Evolutionary conservation across 108 stramenopile genomes (phyloP), one percentile per base, ranked within the genome.

Genomic region (Ochromonas danica): DNA sequence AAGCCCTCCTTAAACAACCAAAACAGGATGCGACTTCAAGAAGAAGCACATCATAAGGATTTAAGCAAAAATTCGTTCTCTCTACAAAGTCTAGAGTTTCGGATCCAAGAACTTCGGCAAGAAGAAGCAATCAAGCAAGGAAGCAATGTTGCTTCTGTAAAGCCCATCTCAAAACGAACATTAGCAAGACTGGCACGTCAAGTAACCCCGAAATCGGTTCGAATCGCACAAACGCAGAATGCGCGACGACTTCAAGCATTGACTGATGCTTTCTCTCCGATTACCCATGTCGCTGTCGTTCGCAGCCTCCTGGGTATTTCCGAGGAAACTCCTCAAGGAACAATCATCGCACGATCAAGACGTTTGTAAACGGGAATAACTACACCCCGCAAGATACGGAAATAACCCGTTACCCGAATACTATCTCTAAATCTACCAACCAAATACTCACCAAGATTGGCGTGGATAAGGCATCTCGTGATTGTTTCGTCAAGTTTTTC

Each of bases 401-500:
- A 10, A 57, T 10, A 57, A 17, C 22, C 22, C 22, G 51, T 22
- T 22, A 10, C 51, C 51, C 10, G 22, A 57, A 10, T 17, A 22
- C 22, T 22, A 57, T 57, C 17, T 57, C 51, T 10, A 57, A 22
- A 57, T 57, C 17, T 57, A 22, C 22, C 51, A 22, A 57, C 51
- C 10, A 17, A 22, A 57, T 57, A 10, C 22, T 57, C 17, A 57
- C 10, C 10, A 57, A 57, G 51, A 17, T 57, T 10, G 22, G 22
- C 17, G 22, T 57, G 51, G 51, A 57, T 22, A 57, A 57, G 22
- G 51, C 51, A 57, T 57, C 51, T 10, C 51, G 51, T 17, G 51
- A 57, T 57, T 57, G 51, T 22, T 57, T 57, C 22, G 51, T 57
- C 51, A 57, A 57, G n/a, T 57, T 57, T 57, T 57, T 57, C 51